Conservation (phyloP, 106 monocot species). For the Dendrobium chrysotoxum region DNA sequence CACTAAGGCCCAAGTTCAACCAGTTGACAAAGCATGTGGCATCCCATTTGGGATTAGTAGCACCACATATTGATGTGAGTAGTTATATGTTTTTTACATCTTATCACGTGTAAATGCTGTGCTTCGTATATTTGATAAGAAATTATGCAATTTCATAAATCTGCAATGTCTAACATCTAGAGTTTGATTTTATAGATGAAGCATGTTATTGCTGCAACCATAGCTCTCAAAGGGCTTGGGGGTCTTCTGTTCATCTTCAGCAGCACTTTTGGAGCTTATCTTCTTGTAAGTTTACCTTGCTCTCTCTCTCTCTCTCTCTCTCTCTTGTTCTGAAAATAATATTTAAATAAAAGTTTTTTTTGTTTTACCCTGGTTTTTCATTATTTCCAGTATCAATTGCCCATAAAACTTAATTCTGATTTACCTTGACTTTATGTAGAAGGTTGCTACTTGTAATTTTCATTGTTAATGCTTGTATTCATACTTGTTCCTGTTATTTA, state of each 20-base stretch:
- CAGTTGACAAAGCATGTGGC: constrained; percentile 30
- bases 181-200: constrained; percentile 40
- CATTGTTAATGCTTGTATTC: neutral
- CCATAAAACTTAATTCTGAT: neutral
- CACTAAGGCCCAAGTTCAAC: constrained; percentile 53
- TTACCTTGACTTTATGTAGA: neutral
- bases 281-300: constrained; percentile 41
- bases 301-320: neutral
- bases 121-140: neutral
- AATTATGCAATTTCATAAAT: constrained; percentile 2
- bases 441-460: neutral
- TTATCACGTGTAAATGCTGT: neutral
- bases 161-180: neutral
- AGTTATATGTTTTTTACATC: neutral
- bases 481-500: no score
- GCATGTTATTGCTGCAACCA: constrained; percentile 52
- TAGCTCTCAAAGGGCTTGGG: constrained; percentile 66
- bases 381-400: no score
- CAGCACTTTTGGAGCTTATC: constrained; percentile 68
- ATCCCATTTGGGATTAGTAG: constrained; percentile 21
- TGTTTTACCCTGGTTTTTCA: no score
- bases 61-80: constrained; percentile 48
- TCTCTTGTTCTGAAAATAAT: neutral
- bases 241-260: constrained; percentile 72
- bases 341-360: neutral